A percentile compares a stretch with the other conserved stretches of the same genome.
Conservation (phyloP, 441 rosid genomes). For the Corymbia calophylla region DNA sequence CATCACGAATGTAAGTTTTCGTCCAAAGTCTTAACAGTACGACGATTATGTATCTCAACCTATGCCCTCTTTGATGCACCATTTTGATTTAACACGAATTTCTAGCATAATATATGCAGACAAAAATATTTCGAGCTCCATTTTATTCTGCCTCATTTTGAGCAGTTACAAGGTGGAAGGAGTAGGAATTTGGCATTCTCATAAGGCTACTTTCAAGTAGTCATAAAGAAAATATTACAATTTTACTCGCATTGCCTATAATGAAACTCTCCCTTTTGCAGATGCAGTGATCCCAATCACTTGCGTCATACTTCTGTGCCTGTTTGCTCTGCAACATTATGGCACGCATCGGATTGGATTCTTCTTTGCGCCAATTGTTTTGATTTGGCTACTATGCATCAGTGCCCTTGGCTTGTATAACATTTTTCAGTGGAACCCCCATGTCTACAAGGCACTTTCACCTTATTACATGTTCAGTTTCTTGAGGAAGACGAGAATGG, state of each 20-base stretch:
- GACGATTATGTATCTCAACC: background rate
- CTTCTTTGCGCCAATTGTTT: conserved; percentile 80
- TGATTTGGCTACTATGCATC: conserved; percentile 80
- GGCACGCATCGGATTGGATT: conserved; percentile 92
- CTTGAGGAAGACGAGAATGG: conserved; percentile 75
- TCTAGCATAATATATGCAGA: background rate
- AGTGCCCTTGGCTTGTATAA: conserved; percentile 91
- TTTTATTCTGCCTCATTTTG: background rate
- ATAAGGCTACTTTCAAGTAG: background rate
- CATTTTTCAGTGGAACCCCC: conserved; percentile 78
- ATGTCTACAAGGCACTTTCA: conserved; percentile 82
- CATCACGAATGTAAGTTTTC: conserved; percentile 77
- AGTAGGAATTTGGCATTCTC: background rate
- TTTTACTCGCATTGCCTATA: background rate
- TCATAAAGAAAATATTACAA: background rate
- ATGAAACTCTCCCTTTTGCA: conserved; percentile 19
- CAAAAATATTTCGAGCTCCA: background rate
- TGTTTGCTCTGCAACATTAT: conserved; percentile 92
- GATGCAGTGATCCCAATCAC: conserved; percentile 88
- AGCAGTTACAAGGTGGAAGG: background rate
- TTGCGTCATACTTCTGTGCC: conserved; percentile 89
- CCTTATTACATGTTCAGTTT: conserved; percentile 97
- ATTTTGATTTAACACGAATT: background rate
- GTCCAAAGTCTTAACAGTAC: background rate
- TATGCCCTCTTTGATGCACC: background rate